Evolutionary conservation across 805 yeast species (phyloP).

Genomic region (Candida coquimbonensis): DNA sequence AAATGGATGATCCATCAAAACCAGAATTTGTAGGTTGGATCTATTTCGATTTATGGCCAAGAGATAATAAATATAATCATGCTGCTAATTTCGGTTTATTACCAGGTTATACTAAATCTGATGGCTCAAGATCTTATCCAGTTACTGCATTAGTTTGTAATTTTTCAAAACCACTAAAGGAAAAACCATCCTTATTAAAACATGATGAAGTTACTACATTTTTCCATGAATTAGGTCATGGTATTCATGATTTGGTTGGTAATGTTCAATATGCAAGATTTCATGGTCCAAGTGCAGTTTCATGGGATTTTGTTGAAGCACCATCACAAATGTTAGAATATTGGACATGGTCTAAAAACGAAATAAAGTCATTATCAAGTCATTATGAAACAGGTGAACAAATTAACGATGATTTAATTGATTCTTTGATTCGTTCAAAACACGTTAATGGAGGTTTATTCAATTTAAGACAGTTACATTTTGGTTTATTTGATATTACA

Average conservation of each 20-base stretch:
- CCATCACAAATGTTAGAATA: slow-evolving; percentile 87
- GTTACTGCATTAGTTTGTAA: slow-evolving; percentile 79
- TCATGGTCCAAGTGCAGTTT: slow-evolving; percentile 66
- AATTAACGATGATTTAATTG: slow-evolving; percentile 50
- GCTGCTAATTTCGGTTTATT: slow-evolving; percentile 75
- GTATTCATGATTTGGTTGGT: slow-evolving; percentile 73
- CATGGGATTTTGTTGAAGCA: slow-evolving; percentile 85
- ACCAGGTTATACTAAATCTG: slow-evolving; percentile 47
- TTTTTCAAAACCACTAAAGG: slow-evolving; percentile 65
- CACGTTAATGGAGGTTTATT: slow-evolving; percentile 71
- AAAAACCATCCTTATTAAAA: slow-evolving; percentile 67
- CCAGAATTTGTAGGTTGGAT: slow-evolving; percentile 71
- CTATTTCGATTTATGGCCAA: slow-evolving; percentile 76
- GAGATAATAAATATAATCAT: slow-evolving; percentile 83
- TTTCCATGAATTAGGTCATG: slow-evolving; percentile 89
- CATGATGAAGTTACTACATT: slow-evolving; percentile 77
- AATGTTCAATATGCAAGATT: slow-evolving; percentile 58
- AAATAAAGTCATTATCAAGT: slow-evolving; percentile 50
- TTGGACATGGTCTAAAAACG: slow-evolving; percentile 75
- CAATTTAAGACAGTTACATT: slow-evolving; percentile 70
- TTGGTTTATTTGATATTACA: slow-evolving; percentile 70
- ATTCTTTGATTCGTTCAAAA: slow-evolving; percentile 54
- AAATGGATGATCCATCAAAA: slow-evolving; percentile 38
- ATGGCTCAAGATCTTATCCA: slow-evolving; percentile 51
- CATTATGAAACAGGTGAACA: slow-evolving; percentile 57